Evolutionary conservation across 129 eudicot genomes (phyloP).

Genomic region (Centaurea solstitialis): DNA sequence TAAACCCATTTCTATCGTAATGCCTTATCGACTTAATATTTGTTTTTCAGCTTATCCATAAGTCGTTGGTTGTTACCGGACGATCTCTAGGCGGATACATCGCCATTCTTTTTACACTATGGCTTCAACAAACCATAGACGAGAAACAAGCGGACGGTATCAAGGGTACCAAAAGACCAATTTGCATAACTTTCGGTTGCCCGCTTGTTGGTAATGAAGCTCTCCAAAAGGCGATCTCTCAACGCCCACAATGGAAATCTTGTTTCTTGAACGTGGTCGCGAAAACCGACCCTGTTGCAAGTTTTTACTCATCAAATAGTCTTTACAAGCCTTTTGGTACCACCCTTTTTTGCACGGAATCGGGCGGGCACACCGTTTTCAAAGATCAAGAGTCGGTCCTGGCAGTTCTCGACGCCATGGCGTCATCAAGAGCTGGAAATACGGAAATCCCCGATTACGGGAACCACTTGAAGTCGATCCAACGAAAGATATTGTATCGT

Average conservation of each 20-base stretch:
- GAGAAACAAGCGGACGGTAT: constrained; percentile 13
- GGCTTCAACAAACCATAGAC: constrained; percentile 35
- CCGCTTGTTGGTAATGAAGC: constrained; percentile 49
- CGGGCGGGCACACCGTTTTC: constrained; percentile 41
- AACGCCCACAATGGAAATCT: constrained; percentile 53
- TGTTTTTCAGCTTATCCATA: constrained; percentile 12
- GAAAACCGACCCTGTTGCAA: constrained; percentile 39
- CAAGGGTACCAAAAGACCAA: constrained; percentile 27
- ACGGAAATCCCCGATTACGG: constrained; percentile 19
- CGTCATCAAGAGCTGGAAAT: not conserved
- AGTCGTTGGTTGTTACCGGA: constrained; percentile 47
- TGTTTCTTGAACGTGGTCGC: constrained; percentile 51
- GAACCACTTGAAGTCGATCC: constrained; percentile 17
- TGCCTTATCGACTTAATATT: not conserved
- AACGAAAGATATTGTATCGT: constrained; percentile 28
- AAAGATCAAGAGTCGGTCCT: constrained; percentile 40
- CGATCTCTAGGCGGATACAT: constrained; percentile 41
- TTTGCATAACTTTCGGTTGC: constrained; percentile 61
- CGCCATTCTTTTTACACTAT: constrained; percentile 51
- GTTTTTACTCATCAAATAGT: constrained; percentile 16
- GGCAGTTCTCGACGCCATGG: constrained; percentile 28
- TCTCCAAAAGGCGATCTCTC: constrained; percentile 43
- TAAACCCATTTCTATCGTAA: too few species aligned
- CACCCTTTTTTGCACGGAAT: constrained; percentile 38
- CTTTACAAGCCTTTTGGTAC: constrained; percentile 56